Conservation (phyloP, 2,329 filamentous ascomycete genomes). For the Cordyceps tenuipes region DNA sequence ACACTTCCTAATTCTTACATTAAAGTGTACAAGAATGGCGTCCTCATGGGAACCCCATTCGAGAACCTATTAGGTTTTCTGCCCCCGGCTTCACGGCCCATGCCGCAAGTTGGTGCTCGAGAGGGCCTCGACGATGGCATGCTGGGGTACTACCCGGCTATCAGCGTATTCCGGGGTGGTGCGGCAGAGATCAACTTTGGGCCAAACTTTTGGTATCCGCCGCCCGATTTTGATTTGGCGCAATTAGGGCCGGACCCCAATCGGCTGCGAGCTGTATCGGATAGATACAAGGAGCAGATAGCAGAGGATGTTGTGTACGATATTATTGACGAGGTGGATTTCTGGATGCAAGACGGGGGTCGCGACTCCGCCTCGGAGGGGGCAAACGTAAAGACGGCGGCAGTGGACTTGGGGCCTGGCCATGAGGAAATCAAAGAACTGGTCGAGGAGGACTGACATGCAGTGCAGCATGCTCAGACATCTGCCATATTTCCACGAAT, state of each 20-base stretch:
- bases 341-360: constrained; percentile 64
- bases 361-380: constrained; percentile 39
- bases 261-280: constrained; percentile 54
- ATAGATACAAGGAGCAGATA: constrained; percentile 86
- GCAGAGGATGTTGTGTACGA: constrained; percentile 91
- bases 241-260: constrained; percentile 18
- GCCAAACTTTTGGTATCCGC: constrained; percentile 84
- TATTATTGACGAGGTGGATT: constrained; percentile 89
- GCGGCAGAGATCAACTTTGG: constrained; percentile 92
- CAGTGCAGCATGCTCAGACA: neutral
- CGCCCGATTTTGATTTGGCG: constrained; percentile 46
- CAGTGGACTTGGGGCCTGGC: constrained; percentile 34
- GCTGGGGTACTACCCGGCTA: constrained; percentile 89
- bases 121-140: constrained; percentile 90
- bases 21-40: constrained; percentile 87
- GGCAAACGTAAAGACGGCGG: constrained; percentile 36
- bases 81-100: constrained; percentile 74
- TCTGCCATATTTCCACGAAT: neutral
- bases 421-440: constrained; percentile 56
- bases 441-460: constrained; percentile 49
- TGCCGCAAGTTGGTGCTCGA: constrained; percentile 63
- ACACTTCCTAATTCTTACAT: constrained; percentile 82
- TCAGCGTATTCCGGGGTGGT: constrained; percentile 86
- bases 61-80: constrained; percentile 83
- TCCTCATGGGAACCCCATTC: constrained; percentile 78